Evolutionary conservation across 208 protist species (phyloP), one percentile per base, ranked within the genome.

Genomic region (Acanthamoeba healyi): DNA sequence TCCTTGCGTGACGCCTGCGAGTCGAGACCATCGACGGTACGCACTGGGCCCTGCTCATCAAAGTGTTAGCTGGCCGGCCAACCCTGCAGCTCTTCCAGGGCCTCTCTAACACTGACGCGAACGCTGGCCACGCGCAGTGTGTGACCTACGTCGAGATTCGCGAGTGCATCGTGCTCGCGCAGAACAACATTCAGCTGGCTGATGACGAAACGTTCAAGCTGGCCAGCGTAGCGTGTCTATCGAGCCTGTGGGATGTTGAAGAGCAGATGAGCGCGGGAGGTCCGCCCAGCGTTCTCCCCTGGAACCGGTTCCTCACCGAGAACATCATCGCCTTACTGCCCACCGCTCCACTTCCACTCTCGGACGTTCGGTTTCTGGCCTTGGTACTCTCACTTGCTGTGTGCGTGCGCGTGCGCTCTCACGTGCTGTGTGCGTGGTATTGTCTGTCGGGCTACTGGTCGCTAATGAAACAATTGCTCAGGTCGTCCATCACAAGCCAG

Each of bases 231-330:
- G 40, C 32, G 15, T 79, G 70, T 34, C 70, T 79, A 0, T 46
- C 70, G 1, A 29, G 12, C 4, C 70, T 79, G 36, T 14, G 14
- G 34, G 70, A 0, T 6, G 40, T 19, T 7, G 70, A 79, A 34
- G 5, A 32, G 38, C 34, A 24, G 7, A 79, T 79, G 36, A 0
- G 4, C 6, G 7, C 38, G 19, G 70, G 36, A 7, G 38, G 24
- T 44, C 40, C 36, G 15, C 34, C 70, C 24, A 46, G 38, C 24
- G n/a, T 34, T 24, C 40, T 79, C 0, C 70, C 70, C 34, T 79
- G 70, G 70, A 79, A 79, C 46, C 70, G 29, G 29, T 79, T 79
- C 17, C 36, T 79, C 15, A 34, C 70, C 22, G 70, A 79, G 70
- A 79, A 40, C 38, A 79, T 79, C 70, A 3, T 79, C 17, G 70